Evolutionary conservation across 1,139 yeast genomes (phyloP).

Genomic region (Geotrichum australiense): DNA sequence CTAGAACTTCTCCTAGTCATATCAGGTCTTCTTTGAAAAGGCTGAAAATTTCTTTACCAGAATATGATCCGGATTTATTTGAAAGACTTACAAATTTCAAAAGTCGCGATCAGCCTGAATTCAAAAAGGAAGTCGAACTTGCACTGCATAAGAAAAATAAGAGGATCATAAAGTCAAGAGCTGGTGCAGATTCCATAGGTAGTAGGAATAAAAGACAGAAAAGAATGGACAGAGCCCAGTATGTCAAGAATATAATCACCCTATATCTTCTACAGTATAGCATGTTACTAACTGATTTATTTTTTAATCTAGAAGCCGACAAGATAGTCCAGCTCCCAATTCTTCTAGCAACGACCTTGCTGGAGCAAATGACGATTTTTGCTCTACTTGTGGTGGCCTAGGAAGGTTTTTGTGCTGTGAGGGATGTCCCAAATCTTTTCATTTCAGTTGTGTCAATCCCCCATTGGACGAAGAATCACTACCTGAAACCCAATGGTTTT

Average conservation of each 20-base stretch:
- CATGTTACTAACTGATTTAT: background rate
- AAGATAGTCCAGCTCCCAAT: conserved; percentile 4
- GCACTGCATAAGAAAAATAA: conserved; percentile 4
- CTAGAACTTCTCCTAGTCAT: conserved; percentile 36
- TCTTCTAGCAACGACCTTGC: background rate
- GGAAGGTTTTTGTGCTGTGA: conserved; percentile 93
- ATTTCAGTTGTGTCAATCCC: conserved; percentile 85
- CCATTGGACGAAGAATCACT: conserved; percentile 67
- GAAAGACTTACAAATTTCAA: conserved; percentile 1
- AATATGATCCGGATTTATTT: conserved; percentile 9
- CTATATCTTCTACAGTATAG: background rate
- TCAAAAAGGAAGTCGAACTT: conserved; percentile 3
- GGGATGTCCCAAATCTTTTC: conserved; percentile 85
- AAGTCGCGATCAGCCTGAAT: conserved; percentile 1
- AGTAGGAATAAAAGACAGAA: conserved; percentile 12
- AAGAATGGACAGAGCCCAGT: conserved; percentile 3
- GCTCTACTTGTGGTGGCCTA: conserved; percentile 79
- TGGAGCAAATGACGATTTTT: conserved; percentile 67
- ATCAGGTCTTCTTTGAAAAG: conserved; percentile 28
- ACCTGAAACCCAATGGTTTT: conserved; percentile 89
- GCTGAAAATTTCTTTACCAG: conserved; percentile 1
- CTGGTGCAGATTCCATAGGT: conserved; percentile 6
- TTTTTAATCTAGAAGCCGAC: background rate
- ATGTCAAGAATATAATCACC: background rate
- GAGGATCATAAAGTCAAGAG: conserved; percentile 6